Base-by-base conservation (phyloP, 441 rosid genomes). In the Hura crepitans region DNA sequence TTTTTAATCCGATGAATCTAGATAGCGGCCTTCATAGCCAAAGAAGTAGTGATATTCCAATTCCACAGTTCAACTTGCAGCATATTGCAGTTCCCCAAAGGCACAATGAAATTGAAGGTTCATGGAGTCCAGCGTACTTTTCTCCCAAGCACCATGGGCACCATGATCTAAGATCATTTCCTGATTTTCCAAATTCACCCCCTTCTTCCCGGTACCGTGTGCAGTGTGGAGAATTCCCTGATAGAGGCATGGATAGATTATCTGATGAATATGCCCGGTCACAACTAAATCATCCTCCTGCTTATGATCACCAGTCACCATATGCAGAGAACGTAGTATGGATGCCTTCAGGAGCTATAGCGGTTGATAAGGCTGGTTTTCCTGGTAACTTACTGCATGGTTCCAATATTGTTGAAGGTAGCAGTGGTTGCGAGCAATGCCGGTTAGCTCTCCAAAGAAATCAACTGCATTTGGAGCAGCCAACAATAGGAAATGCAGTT, bases 131-230 rank as follows among this genome's bases (percentile, higher is more conserved):
- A 69, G 89, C 84, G 71, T 89, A 81, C 76, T 86, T 78, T 83
- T 95, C 98, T 78, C 98, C 99, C 27, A 78, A 90, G 85, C 95
- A 88, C n/a, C n/a, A n/a, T n/a, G n/a, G n/a, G n/a, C n/a, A n/a
- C 66, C 91, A 77, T 65, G 97, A 92, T 75, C 84, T 90, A 46
- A 88, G 96, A 78, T 60, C 77, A 17, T 63, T 84, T 37, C 73
- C 82, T 23, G 97, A 92, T 54, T 88, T 90, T 75, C 91, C 96
- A 46, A 73, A 84, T 74, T 89, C 98, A 5, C 97, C 98, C 64
- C 86, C 97, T 45, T 82, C 96, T 75, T 85, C 86, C 9, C 81
- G 89, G 30, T 88, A 82, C 63, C 85, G 89, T 23, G 70, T 88
- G 83, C 90, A 88, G 11, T 85, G 83, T 67, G 87, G 90, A 61